Conservation (phyloP, 2,329 filamentous ascomycete species). For the Colletotrichum viniferum region DNA sequence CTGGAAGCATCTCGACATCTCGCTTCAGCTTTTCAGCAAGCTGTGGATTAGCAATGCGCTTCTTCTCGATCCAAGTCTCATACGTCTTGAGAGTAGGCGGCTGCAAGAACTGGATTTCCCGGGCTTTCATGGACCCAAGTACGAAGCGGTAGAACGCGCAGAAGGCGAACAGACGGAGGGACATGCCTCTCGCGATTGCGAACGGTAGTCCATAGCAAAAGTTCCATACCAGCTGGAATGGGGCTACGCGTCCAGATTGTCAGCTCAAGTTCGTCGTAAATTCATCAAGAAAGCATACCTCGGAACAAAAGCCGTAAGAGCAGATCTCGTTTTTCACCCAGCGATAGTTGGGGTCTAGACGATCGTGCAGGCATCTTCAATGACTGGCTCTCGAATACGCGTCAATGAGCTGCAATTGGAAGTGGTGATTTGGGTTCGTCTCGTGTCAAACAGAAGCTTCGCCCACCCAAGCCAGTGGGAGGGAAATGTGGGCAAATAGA, state of each 20-base stretch:
- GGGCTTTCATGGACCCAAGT: constrained; percentile 3
- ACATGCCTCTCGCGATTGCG: constrained; percentile 22
- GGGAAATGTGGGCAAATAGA: neutral
- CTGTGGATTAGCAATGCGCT: constrained; percentile 4
- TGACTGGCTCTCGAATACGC: neutral
- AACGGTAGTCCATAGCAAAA: constrained; percentile 11
- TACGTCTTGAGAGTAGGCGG: constrained; percentile 25
- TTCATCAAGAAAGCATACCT: neutral
- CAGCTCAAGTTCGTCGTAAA: neutral
- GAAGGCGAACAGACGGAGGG: constrained; percentile 21
- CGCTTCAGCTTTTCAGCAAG: neutral
- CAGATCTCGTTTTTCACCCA: constrained; percentile 21
- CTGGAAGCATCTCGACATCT: constrained; percentile 5
- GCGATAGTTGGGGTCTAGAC: constrained; percentile 24
- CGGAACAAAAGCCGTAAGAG: constrained; percentile 12
- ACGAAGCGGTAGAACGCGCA: constrained; percentile 22
- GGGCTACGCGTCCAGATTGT: neutral
- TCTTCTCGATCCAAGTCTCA: constrained; percentile 25
- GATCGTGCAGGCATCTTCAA: neutral
- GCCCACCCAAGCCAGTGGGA: neutral
- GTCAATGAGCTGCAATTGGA: neutral
- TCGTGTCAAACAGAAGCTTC: neutral
- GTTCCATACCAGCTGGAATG: constrained; percentile 14
- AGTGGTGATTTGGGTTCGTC: neutral
- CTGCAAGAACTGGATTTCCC: constrained; percentile 26